Evolutionary conservation across 805 yeast species (phyloP), one percentile per base, ranked within the genome.

Genomic region (Metschnikowia anglica): DNA sequence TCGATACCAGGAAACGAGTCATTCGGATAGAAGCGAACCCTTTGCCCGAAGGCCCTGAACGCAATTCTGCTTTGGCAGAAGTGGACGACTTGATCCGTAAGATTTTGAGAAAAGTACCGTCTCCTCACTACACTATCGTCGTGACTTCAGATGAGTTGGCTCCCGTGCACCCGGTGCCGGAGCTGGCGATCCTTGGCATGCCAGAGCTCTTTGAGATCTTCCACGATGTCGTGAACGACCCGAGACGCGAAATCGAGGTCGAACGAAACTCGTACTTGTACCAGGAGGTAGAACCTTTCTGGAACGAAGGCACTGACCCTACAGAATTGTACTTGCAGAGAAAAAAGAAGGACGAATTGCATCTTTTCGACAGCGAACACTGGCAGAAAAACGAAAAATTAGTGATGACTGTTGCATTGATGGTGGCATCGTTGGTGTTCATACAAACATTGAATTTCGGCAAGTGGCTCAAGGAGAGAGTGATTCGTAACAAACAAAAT

Each of bases 91-190:
- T 68, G 34, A 53, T 87, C 9, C 68, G 84, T 39, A 70, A 71
- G 15, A 70, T 85, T 3, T 48, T 85, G n/a, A 74, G 85, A 27
- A 79, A 77, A 41, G 60, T 85, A 10, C 96, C 97, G 1, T 73
- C 90, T 0, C 96, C 96, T 0, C 76, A 78, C 46, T 75, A 74
- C 42, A 69, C 88, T 2, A 63, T 89, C 2, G 60, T 88, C 2
- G 68, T 80, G 44, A 79, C 89, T 4, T 58, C 67, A 12, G 51
- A 54, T 31, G 44, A 44, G 10, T 41, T 55, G n/a, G 35, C 46
- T 8, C 39, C 47, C 1, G 45, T 52, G 21, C 70, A 64, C 44
- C 73, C 74, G 2, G 37, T 58, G 1, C 66, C 72, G 4, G 52
- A 59, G 17, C 45, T 56, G 35, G 54, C 60, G 9, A 39, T 74